These are phyloP conservation scores for Coffea canephora DNA, from an alignment of 257 asterid species.

Conservation along the genomic window DNA sequence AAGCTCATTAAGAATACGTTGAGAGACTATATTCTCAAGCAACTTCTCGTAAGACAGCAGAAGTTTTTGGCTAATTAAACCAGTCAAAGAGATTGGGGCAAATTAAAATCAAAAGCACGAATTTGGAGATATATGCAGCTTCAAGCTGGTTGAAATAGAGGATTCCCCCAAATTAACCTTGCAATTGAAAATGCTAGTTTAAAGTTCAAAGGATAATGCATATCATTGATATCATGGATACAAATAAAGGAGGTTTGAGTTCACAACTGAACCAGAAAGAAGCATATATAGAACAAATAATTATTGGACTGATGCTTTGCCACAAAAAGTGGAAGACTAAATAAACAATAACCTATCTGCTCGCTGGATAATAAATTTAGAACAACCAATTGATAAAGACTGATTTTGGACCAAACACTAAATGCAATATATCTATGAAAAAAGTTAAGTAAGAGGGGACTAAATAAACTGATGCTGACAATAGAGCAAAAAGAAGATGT, in stretches of 20 bases:
- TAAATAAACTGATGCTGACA: not conserved
- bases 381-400: not conserved
- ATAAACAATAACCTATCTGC: not conserved
- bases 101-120: not conserved
- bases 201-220: not conserved
- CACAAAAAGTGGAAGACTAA: not conserved
- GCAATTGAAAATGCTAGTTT: not conserved
- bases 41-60: not conserved
- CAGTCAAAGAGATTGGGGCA: not conserved
- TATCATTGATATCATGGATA: not conserved
- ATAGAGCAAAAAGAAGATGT: not conserved
- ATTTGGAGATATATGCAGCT: not conserved
- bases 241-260: not conserved
- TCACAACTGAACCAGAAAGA: not conserved
- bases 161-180: not conserved
- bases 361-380: too few relatives aligned
- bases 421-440: not conserved
- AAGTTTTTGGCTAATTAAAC: not conserved
- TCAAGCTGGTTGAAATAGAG: constrained; percentile 1
- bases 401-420: not conserved
- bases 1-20: not conserved
- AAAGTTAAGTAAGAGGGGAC: not conserved
- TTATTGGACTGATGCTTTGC: not conserved
- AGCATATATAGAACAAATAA: not conserved
- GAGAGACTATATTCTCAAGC: not conserved